Evolutionary conservation across 1,139 yeast species (phyloP), one percentile per base, ranked within the genome.

Genomic region (Nakaseomyces uthaithaninus): DNA sequence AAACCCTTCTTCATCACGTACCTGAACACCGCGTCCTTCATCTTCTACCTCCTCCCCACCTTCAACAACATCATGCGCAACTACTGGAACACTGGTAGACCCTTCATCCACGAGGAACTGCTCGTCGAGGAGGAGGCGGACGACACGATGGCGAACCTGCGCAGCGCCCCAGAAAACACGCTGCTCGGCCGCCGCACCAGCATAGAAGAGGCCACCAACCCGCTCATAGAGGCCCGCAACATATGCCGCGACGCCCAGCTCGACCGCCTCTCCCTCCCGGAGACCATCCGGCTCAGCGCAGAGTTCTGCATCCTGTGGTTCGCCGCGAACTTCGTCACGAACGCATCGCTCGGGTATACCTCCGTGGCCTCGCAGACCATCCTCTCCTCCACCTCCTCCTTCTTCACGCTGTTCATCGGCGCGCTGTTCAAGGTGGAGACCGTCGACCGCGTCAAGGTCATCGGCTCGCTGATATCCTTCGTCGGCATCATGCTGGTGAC

Each of bases 1-100:
- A 91, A 91, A 62, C 98, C 98, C n/a, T 89, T 86, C 57, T 75
- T 89, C 49, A 83, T 91, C 51, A 91, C 98, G 1, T 91, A 89
- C 65, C 62, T 89, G 48, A 91, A 89, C 63, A 89, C 97, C 0
- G 80, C 89, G 5, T 75, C 93, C 18, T 91, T 91, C 58, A 68
- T 77, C 10, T 67, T 91, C 41, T 91, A 89, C 58, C 66, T 91
- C 39, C 60, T 81, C 22, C 94, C 95, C 1, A 77, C 76, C 48
- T 57, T 72, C 46, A 55, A 57, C 46, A 61, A 57, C 27, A 46
- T 63, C 3, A 44, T 10, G 45, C 57, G 18, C 51, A 56, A 37
- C 51, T 61, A 55, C 42, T 40, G 44, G 36, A 47, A 41, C 14
- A 55, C 54, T 8, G 64, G 63, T 1, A 42, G 43, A 3, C 42